Evolutionary conservation across 805 yeast genomes (phyloP), one percentile per base, ranked within the genome.

Genomic region (Cyberlindnera lachancei): DNA sequence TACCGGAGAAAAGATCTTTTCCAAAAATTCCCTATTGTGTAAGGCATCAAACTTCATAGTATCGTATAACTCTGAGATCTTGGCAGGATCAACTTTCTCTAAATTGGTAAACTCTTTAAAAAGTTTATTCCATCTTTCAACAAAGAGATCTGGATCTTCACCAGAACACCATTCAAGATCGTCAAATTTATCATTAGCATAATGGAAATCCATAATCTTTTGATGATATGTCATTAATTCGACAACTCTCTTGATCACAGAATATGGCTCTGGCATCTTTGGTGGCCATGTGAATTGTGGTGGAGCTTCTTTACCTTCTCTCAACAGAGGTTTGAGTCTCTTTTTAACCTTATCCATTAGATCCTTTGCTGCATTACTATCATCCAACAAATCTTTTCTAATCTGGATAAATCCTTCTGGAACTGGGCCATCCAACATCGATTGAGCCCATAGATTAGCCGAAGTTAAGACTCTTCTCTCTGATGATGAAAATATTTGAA

Each of bases 221-320:
- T 77, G 77, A 55, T 92, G 96, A 58, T 81, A 87, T 56, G 79
- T 86, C 97, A 92, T 90, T 50, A 92, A 66, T 49, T 87, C 96
- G 25, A 92, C 95, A 18, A 92, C 98, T 41, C 96, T 68, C 52
- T 86, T 84, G 47, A 94, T 84, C 12, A 92, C 98, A 30, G 79
- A 75, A 52, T 86, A 90, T 2, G 99, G 99, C 53, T 92, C 94
- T 0, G 98, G 97, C 84, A 92, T 87, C 53, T 86, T 86, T 14
- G 92, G 84, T 1, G 99, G 98, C 99, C 99, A 92, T 0, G 98
- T 84, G 58, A 92, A 92, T 52, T 92, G 96, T 1, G 94, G 83
- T 13, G 98, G 97, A 0, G 97, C 96, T 47, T 86, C 95, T 34
- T 86, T 84, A 2, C 98, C 98, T 57, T 88, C 92, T 59, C 99